Percentiles rank a stretch among this genome's conserved stretches.
Conservation (phyloP, 345 rosid genomes). For the Salix caprea region DNA sequence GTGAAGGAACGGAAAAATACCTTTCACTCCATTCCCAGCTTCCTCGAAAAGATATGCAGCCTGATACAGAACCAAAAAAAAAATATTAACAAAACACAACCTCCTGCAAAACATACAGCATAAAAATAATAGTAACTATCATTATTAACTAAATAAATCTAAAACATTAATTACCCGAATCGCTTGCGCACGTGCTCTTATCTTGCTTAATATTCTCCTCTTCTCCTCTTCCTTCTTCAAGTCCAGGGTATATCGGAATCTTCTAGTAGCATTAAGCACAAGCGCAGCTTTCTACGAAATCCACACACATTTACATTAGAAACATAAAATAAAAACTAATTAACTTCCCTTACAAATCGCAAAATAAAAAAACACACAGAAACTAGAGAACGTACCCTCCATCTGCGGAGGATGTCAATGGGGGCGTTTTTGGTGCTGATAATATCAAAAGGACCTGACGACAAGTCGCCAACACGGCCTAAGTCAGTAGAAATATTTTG, state of each 20-base stretch:
- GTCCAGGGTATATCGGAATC: constrained; percentile 95
- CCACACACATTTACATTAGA: neutral
- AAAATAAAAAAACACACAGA: neutral
- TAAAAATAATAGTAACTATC: neutral
- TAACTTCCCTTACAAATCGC: neutral
- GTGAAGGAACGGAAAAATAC: constrained; percentile 1
- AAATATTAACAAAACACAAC: neutral
- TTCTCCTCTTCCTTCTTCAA: constrained; percentile 81
- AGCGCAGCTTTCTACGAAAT: constrained; percentile 77
- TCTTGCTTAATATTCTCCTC: constrained; percentile 63
- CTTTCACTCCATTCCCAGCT: constrained; percentile 17
- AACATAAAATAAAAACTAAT: neutral
- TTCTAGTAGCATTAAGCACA: constrained; percentile 89
- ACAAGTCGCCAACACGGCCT: neutral
- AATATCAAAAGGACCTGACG: constrained; percentile 20
- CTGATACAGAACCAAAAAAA: constrained; percentile 4
- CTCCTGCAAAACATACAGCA: neutral
- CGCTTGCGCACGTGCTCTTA: constrained; percentile 95
- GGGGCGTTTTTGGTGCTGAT: constrained; percentile 27
- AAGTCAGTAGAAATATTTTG: neutral
- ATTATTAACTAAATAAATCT: neutral
- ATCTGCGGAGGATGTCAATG: constrained; percentile 26
- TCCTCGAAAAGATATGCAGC: constrained; percentile 29
- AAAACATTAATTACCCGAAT: constrained; percentile 46
- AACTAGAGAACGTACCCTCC: constrained; percentile 14